phyloP scores from a whole-genome alignment of 495 filamentous ascomycete species.

The Terfezia boudieri region DNA sequence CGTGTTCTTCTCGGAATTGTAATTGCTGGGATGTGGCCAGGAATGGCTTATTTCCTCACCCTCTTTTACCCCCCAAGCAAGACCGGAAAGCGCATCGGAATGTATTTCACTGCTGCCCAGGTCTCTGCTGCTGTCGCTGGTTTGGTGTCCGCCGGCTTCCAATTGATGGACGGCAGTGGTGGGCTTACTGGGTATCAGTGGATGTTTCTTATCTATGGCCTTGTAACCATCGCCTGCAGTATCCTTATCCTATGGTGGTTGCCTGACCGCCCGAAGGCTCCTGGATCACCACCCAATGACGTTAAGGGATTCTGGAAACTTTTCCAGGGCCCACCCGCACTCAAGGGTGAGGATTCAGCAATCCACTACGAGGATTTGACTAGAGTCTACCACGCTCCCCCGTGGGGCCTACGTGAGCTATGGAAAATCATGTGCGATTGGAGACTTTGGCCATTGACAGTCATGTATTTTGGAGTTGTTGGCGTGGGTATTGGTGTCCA shows the following conservation, averaged over 20 bases:
- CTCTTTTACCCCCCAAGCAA: constrained; percentile 75
- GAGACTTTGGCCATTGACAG: constrained; percentile 59
- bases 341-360: constrained; percentile 54
- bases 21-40: constrained; percentile 85
- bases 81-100: constrained; percentile 69
- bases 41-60: constrained; percentile 83
- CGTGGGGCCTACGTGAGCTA: constrained; percentile 50
- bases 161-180: constrained; percentile 59
- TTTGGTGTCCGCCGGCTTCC: constrained; percentile 74
- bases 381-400: constrained; percentile 47
- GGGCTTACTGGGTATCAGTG: constrained; percentile 74
- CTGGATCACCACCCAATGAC: constrained; percentile 27
- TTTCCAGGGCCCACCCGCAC: constrained; percentile 39
- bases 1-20: constrained; percentile 73
- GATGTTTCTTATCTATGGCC: constrained; percentile 84
- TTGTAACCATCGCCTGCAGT: constrained; percentile 48
- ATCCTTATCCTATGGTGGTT: constrained; percentile 68
- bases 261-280: constrained; percentile 54
- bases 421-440: constrained; percentile 51
- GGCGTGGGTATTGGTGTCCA: constrained; percentile 80
- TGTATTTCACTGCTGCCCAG: constrained; percentile 76
- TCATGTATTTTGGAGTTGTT: constrained; percentile 92
- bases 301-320: constrained; percentile 22
- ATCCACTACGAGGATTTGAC: constrained; percentile 71
- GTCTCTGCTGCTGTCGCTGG: constrained; percentile 79